Conservation (phyloP, 192 early-diverging fungal species). For the Umbelopsis vinacea region DNA sequence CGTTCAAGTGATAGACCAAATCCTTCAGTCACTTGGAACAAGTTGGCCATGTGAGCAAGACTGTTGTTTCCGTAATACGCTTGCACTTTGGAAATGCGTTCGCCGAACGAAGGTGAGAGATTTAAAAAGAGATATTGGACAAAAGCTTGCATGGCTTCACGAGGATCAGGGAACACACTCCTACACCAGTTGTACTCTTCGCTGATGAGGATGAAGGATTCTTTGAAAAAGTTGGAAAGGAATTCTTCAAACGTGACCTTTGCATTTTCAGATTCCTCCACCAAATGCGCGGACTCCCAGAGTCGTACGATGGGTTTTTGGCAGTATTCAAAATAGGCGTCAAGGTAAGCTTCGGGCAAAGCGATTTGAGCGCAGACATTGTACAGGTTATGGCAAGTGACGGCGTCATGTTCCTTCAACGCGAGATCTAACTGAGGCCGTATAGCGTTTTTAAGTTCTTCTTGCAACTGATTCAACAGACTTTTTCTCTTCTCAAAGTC, state of each 20-base stretch:
- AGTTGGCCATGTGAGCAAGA: constrained; percentile 46
- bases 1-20: constrained; percentile 61
- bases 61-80: constrained; percentile 39
- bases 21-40: constrained; percentile 54
- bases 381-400: constrained; percentile 52
- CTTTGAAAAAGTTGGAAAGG: constrained; percentile 57
- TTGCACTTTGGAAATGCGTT: constrained; percentile 30
- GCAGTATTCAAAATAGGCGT: constrained; percentile 60
- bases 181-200: constrained; percentile 65
- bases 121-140: constrained; percentile 53
- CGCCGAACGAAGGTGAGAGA: constrained; percentile 54
- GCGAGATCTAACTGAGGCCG: constrained; percentile 55
- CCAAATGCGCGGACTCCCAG: constrained; percentile 43
- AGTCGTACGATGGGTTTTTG: constrained; percentile 48
- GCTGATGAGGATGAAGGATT: constrained; percentile 51
- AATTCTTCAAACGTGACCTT: constrained; percentile 19
- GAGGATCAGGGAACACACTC: constrained; percentile 57
- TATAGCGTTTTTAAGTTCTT: constrained; percentile 61
- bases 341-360: constrained; percentile 57
- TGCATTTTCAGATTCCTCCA: neutral
- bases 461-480: constrained; percentile 59
- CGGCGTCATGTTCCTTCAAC: constrained; percentile 61
- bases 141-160: constrained; percentile 49
- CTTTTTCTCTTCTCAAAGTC: constrained; percentile 67
- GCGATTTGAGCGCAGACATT: constrained; percentile 64